These are phyloP conservation scores for Suillus bovinus DNA, from an alignment of 768 basidiomycete genomes.

Conservation along the genomic window DNA sequence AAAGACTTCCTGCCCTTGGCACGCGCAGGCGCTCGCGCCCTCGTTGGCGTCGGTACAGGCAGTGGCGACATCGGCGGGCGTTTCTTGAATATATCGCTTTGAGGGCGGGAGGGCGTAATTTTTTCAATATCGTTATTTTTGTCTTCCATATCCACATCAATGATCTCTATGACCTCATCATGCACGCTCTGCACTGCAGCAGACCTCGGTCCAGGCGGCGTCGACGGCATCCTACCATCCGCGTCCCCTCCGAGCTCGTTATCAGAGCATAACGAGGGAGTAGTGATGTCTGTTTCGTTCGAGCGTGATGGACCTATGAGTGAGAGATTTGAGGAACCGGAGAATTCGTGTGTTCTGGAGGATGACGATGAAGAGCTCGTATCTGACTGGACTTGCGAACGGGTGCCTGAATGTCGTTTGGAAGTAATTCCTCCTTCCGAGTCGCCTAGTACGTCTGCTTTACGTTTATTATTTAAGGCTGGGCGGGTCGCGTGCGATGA, in stretches of 20 bases:
- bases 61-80: constrained; percentile 69
- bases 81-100: constrained; percentile 49
- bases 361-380: background rate
- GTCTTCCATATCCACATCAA: constrained; percentile 41
- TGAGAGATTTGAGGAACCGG: background rate
- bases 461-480: background rate
- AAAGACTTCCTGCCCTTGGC: background rate
- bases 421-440: background rate
- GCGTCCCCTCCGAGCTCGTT: constrained; percentile 53
- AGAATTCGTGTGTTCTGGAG: background rate
- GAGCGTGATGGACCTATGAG: background rate
- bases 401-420: background rate
- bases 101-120: constrained; percentile 19
- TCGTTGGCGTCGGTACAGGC: constrained; percentile 50
- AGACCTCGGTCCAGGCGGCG: constrained; percentile 47
- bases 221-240: constrained; percentile 48
- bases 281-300: constrained; percentile 45
- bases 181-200: background rate
- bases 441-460: background rate
- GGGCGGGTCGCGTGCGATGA: background rate
- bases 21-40: constrained; percentile 60
- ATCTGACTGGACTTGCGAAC: background rate
- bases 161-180: constrained; percentile 25
- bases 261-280: constrained; percentile 77
- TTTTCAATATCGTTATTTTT: constrained; percentile 15